Conservation (phyloP, 768 basidiomycete species). For the Mycena vitilis region DNA sequence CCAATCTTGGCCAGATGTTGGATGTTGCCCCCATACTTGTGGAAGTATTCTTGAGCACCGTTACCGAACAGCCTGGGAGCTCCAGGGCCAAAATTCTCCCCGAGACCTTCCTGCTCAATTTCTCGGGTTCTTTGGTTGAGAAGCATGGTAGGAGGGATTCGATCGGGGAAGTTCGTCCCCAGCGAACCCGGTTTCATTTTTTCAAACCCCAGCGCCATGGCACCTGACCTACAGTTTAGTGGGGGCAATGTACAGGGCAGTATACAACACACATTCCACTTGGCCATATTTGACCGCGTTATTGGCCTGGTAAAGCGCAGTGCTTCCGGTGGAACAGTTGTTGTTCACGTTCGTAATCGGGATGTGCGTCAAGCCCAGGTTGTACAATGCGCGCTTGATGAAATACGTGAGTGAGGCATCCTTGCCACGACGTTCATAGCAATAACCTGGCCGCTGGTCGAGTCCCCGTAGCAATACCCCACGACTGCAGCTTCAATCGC, state of each 20-base stretch:
- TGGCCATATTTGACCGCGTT: slow-evolving; percentile 76
- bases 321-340: slow-evolving; percentile 86
- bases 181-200: slow-evolving; percentile 73
- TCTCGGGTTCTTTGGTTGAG: slow-evolving; percentile 56
- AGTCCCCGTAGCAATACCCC: slow-evolving; percentile 85
- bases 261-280: slow-evolving; percentile 60
- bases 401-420: slow-evolving; percentile 6
- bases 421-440: neutral
- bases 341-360: slow-evolving; percentile 91
- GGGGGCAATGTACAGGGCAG: neutral
- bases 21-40: slow-evolving; percentile 75
- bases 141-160: slow-evolving; percentile 59
- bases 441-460: slow-evolving; percentile 77
- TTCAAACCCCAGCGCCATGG: slow-evolving; percentile 88
- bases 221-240: slow-evolving; percentile 36
- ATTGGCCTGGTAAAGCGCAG: slow-evolving; percentile 81
- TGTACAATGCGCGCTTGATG: slow-evolving; percentile 78
- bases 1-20: slow-evolving; percentile 83
- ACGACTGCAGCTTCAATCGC: slow-evolving; percentile 77
- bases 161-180: slow-evolving; percentile 71
- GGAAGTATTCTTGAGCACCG: slow-evolving; percentile 81
- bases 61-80: slow-evolving; percentile 83
- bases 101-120: slow-evolving; percentile 61
- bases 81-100: slow-evolving; percentile 74
- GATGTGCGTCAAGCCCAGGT: slow-evolving; percentile 85